A percentile compares a stretch with the other conserved stretches of the same genome.
These are phyloP conservation scores for Mycena kentingensis DNA, from an alignment of 768 basidiomycete species.

Conservation along the genomic window DNA sequence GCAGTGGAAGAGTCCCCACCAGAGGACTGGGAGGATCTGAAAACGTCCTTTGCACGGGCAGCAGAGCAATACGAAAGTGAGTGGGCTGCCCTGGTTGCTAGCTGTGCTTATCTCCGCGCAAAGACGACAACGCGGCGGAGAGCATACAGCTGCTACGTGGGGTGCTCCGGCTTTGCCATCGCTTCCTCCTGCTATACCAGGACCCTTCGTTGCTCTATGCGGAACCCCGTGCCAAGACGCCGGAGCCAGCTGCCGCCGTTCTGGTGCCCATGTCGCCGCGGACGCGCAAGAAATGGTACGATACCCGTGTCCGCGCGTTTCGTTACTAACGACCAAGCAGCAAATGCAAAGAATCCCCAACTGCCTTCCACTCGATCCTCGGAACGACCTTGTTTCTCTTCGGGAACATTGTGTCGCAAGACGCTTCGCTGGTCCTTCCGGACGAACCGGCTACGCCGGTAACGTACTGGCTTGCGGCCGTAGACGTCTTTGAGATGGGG, in stretches of 20 bases:
- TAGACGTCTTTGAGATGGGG: conserved; percentile 72
- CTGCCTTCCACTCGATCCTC: conserved; percentile 66
- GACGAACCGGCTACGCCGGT: conserved; percentile 56
- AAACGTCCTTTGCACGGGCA: conserved; percentile 60
- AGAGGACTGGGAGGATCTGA: conserved; percentile 70
- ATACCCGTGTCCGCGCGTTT: background rate
- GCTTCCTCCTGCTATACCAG: conserved; percentile 53
- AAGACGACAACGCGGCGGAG: conserved; percentile 49
- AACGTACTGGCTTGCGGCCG: conserved; percentile 65
- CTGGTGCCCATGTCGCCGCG: conserved; percentile 4
- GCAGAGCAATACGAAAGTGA: conserved; percentile 61
- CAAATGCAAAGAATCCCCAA: conserved; percentile 53
- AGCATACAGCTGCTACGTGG: conserved; percentile 59
- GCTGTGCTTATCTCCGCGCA: conserved; percentile 1
- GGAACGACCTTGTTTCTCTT: conserved; percentile 66
- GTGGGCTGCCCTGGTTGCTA: conserved; percentile 22
- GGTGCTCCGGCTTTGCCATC: conserved; percentile 68
- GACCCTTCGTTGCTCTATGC: conserved; percentile 59
- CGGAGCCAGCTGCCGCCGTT: conserved; percentile 4
- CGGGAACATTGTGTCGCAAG: conserved; percentile 59
- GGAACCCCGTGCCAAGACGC: conserved; percentile 23
- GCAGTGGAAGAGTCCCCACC: conserved; percentile 17
- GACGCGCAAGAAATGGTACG: conserved; percentile 19
- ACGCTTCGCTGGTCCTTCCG: conserved; percentile 48
- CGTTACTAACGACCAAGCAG: conserved; percentile 24